These are phyloP conservation scores for Wickerhamomyces strasburgensis DNA, from an alignment of 805 yeast species.

Conservation along the genomic window DNA sequence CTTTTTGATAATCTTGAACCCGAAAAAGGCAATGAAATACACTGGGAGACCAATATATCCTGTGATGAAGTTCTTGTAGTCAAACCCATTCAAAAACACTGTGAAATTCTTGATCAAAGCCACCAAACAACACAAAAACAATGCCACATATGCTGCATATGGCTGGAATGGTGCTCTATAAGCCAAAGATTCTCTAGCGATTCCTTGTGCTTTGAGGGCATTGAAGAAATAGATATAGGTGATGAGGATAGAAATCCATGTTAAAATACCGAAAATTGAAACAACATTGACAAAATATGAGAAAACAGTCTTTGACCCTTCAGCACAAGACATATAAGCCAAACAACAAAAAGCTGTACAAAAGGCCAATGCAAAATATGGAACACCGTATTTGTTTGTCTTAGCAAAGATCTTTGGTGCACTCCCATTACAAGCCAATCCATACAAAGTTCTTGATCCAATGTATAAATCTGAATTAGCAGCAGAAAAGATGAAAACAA, in stretches of 20 bases:
- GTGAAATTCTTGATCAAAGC: conserved; percentile 67
- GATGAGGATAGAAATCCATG: conserved; percentile 68
- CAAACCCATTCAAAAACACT: conserved; percentile 59
- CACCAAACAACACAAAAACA: conserved; percentile 48
- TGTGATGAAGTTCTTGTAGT: conserved; percentile 64
- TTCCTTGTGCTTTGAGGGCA: conserved; percentile 65
- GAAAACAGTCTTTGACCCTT: conserved; percentile 53
- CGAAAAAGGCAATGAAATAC: conserved; percentile 47
- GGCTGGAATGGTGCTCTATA: conserved; percentile 68
- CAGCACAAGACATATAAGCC: conserved; percentile 65
- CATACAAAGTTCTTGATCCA: conserved; percentile 71
- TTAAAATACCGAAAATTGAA: conserved; percentile 67
- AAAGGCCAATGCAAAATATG: conserved; percentile 49
- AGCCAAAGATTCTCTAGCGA: conserved; percentile 48
- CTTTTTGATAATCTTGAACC: conserved; percentile 54
- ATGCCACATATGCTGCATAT: conserved; percentile 57
- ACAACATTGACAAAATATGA: conserved; percentile 70
- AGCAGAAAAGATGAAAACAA: conserved; percentile 76
- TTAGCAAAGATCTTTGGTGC: conserved; percentile 66
- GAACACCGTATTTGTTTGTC: conserved; percentile 69
- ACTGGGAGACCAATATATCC: conserved; percentile 67
- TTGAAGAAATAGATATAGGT: conserved; percentile 62
- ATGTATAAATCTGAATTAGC: conserved; percentile 75
- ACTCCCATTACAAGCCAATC: conserved; percentile 65
- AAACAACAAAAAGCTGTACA: conserved; percentile 51